Conservation (phyloP, 495 filamentous ascomycete species). For the Penicillium manginii region DNA sequence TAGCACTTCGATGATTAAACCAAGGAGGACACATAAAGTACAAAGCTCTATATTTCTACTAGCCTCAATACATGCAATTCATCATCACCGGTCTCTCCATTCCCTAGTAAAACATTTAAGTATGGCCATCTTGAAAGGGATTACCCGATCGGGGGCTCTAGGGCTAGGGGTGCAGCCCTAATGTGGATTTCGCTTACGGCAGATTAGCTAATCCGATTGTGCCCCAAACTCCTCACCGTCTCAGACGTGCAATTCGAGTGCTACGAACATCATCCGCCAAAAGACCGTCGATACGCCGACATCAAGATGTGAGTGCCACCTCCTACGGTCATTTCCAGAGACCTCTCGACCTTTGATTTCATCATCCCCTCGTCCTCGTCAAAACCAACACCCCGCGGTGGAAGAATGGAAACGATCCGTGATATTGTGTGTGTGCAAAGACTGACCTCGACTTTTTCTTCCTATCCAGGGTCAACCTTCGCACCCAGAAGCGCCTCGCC, state of each 20-base stretch:
- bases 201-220: slow-evolving; percentile 52
- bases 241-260: slow-evolving; percentile 53
- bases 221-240: slow-evolving; percentile 51
- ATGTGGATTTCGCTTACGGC: slow-evolving; percentile 49
- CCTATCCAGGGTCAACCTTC: slow-evolving; percentile 89
- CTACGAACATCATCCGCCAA: slow-evolving; percentile 56
- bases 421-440: slow-evolving; percentile 32
- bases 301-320: slow-evolving; percentile 57
- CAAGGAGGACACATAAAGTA: background rate
- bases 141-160: slow-evolving; percentile 15
- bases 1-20: no score
- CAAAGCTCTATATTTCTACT: background rate
- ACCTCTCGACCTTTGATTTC: slow-evolving; percentile 12
- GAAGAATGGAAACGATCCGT: slow-evolving; percentile 17
- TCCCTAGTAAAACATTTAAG: background rate
- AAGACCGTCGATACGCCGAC: slow-evolving; percentile 59
- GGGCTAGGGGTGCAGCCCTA: slow-evolving; percentile 27
- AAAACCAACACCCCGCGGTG: slow-evolving; percentile 16
- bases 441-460: slow-evolving; percentile 42
- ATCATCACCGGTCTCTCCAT: background rate
- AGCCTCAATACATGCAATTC: background rate
- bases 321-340: slow-evolving; percentile 28
- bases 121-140: slow-evolving; percentile 1
- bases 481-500: slow-evolving; percentile 99
- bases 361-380: slow-evolving; percentile 11